Base-by-base conservation (phyloP, 352 stramenopile species). In the Globisporangium heterothallicum region DNA sequence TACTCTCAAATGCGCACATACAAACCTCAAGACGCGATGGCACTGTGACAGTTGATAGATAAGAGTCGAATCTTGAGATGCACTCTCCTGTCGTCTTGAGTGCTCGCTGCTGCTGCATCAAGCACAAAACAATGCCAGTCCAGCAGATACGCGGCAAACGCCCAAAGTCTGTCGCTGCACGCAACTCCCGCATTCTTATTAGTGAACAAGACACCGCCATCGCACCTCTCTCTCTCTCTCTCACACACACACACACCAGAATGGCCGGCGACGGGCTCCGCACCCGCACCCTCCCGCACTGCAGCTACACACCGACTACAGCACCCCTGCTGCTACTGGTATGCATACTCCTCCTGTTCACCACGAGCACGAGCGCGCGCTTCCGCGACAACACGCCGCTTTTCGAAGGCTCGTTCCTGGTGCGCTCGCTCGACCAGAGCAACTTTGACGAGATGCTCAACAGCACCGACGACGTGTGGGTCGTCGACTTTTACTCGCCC, bases 401-500 rank as follows among this genome's bases (percentile, higher is more conserved):
- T 7, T 92, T 92, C 55, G 63, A 74, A 18, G 69, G 84, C 50
- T 84, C 78, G 53, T 85, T 84, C 56, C 72, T 85, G 45, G 66
- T 92, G 34, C 64, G 62, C 25, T 58, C 57, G 35, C 63, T 88
- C 6, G 66, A 58, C 26, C 24, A 55, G 8, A 49, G 61, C 42
- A 71, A 42, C 44, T 88, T 77, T 51, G 59, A 64, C n/a, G 53
- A 54, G 9, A 74, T 83, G 59, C 51, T 74, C 58, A 74, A 79
- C 49, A 61, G 62, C 40, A 74, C 72, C 6, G 46, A 77, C 56
- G 68, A 66, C 2, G 74, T 89, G 22, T 92, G 81, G 81, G 44
- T 92, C 36, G 68, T 94, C 25, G 81, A 94, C 56, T 94, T 90
- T 55, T 94, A 94, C 62, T 72, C 84, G 34, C 79, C 84, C 7